Evolutionary conservation across 208 protist species (phyloP), one percentile per base, ranked within the genome.

Genomic region (Vickermania ingenoplastis): DNA sequence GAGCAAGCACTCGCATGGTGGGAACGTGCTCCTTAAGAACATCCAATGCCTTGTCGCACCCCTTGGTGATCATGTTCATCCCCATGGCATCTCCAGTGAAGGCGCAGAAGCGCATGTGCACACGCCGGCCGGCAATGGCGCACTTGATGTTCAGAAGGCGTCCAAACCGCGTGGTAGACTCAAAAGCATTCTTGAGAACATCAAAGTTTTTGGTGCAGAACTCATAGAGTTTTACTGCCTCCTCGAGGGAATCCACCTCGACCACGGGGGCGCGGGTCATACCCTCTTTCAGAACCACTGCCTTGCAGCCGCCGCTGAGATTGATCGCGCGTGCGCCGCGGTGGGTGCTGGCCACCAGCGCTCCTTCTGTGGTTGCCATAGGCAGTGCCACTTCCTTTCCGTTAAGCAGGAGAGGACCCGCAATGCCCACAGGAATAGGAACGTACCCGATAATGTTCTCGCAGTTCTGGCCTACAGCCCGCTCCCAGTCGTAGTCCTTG

Each of bases 61-160:
- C 98, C 67, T 99, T 99, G n/a, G 92, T 94, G 58, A 99, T 91
- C 98, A 99, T 99, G 73, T 99, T 99, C 97, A 99, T 99, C 22
- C 98, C 98, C 97, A 99, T 99, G 4, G 98, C 98, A 77, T 99
- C 98, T 11, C 97, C 98, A 1, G 91, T 97, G 31, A 81, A 81
- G 59, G 91, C 94, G 50, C 67, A 71, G 76, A 99, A 98, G 49
- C 97, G 93, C 30, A 98, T 59, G 67, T 96, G 95, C 22, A 97
- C 85, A 28, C 91, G 91, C 51, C 82, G 70, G 7, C 97, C 97
- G 3, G 87, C 83, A 23, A 98, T 62, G 5, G 74, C 79, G 30
- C 87, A 90, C 64, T 95, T 94, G 23, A 93, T 65, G 61, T 75
- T 84, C 29, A 81, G 67, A 3, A 99, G 86, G 67, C 93, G 84